Percentiles rank a stretch among this genome's conserved stretches.
These are phyloP conservation scores for Termitomyces sp. DNA, from an alignment of 768 basidiomycete species.

Conservation along the genomic window DNA sequence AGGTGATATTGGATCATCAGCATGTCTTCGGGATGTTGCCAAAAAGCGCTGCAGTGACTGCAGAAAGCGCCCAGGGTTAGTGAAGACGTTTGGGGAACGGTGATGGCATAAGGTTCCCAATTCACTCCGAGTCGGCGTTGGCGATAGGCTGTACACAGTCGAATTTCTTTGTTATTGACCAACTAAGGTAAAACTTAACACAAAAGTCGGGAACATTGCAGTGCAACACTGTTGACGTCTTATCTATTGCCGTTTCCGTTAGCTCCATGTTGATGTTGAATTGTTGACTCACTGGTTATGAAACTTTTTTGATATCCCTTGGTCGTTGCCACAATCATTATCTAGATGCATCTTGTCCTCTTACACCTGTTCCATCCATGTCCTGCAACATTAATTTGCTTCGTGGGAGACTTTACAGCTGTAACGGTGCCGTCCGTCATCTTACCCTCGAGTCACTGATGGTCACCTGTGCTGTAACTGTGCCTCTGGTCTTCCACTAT, in stretches of 20 bases:
- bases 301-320: conserved; percentile 29
- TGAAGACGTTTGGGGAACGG: not conserved
- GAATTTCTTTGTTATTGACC: conserved; percentile 8
- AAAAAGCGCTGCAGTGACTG: not conserved
- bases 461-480: conserved; percentile 23
- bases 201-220: conserved; percentile 24
- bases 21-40: not conserved
- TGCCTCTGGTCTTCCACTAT: conserved; percentile 18
- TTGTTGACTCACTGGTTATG: conserved; percentile 19
- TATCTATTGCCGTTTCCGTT: conserved; percentile 14
- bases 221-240: not conserved
- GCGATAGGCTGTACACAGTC: conserved; percentile 17
- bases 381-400: conserved; percentile 22
- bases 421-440: conserved; percentile 22
- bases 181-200: conserved; percentile 20
- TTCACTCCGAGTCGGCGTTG: not conserved
- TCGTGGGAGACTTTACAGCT: conserved; percentile 16
- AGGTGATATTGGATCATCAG: not conserved
- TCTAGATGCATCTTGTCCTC: conserved; percentile 25
- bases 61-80: not conserved
- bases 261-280: conserved; percentile 20
- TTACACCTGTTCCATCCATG: conserved; percentile 12
- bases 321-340: conserved; percentile 32
- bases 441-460: conserved; percentile 36
- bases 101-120: not conserved